phyloP scores from a whole-genome alignment of 352 stramenopile genomes.

The Phytophthora citricola region DNA sequence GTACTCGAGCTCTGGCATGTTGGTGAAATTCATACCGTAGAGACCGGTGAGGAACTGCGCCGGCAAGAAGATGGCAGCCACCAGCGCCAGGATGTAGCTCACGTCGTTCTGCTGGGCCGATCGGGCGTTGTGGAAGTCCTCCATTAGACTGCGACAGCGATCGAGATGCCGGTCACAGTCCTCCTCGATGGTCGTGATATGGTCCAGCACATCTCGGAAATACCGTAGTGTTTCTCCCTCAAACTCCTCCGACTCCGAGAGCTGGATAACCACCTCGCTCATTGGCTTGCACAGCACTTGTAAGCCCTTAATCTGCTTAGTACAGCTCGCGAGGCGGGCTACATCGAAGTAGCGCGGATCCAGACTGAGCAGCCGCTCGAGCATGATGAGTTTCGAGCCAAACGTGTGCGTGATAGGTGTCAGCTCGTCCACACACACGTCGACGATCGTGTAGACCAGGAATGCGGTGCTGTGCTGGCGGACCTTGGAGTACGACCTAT shows the following conservation, averaged over 20 bases:
- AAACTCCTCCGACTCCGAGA: slow-evolving; percentile 78
- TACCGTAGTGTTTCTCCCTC: slow-evolving; percentile 75
- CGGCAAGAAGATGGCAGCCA: slow-evolving; percentile 83
- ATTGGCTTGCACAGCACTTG: slow-evolving; percentile 80
- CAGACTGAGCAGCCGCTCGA: slow-evolving; percentile 63
- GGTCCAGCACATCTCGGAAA: slow-evolving; percentile 85
- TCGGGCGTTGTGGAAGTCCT: slow-evolving; percentile 76
- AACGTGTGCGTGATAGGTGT: slow-evolving; percentile 79
- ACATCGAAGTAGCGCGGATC: slow-evolving; percentile 72
- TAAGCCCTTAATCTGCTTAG: slow-evolving; percentile 80
- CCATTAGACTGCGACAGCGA: slow-evolving; percentile 63
- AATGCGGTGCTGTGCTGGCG: slow-evolving; percentile 78
- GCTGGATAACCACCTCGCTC: slow-evolving; percentile 69
- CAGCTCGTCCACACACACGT: slow-evolving; percentile 84
- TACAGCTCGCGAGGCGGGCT: slow-evolving; percentile 50
- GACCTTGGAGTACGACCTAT: slow-evolving; percentile 85
- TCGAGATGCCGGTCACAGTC: slow-evolving; percentile 85
- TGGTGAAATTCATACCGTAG: slow-evolving; percentile 91
- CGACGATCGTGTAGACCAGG: slow-evolving; percentile 80
- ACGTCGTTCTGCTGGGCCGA: slow-evolving; percentile 75
- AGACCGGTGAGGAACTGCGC: slow-evolving; percentile 86
- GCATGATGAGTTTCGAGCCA: slow-evolving; percentile 72
- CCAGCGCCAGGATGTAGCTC: slow-evolving; percentile 79
- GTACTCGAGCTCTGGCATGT: slow-evolving; percentile 86
- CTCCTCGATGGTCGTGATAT: slow-evolving; percentile 80